Evolutionary conservation across 108 stramenopile species (phyloP).

Genomic region (Conticribra weissflogii): DNA sequence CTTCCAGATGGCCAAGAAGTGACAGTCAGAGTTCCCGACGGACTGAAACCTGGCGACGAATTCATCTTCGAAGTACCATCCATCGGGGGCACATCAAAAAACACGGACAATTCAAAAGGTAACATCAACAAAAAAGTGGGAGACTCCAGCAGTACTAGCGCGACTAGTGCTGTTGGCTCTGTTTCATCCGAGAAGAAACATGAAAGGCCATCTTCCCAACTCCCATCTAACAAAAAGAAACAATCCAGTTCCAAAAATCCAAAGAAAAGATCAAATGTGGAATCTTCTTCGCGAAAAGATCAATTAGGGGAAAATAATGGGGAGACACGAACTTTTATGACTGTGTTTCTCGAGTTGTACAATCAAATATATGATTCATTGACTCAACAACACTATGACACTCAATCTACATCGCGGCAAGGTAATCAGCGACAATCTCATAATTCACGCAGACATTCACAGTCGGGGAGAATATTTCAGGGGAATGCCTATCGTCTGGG

Average conservation of each 20-base stretch:
- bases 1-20: conserved; percentile 68
- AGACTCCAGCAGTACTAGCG: too few species aligned
- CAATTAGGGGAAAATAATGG: not conserved
- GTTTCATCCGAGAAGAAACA: too few species aligned
- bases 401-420: not conserved
- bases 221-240: too few species aligned
- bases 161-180: too few species aligned
- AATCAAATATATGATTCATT: conserved; percentile 21
- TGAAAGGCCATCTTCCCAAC: too few species aligned
- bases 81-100: conserved; percentile 11
- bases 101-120: not conserved
- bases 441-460: not conserved
- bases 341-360: conserved; percentile 24
- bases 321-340: conserved; percentile 20
- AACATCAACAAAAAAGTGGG: not conserved
- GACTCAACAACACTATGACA: not conserved
- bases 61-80: conserved; percentile 66
- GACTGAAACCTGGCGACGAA: conserved; percentile 54
- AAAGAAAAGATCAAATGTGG: conserved; percentile 33
- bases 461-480: conserved; percentile 2
- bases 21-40: conserved; percentile 58
- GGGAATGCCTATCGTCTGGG: conserved; percentile 16
- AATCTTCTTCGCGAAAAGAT: conserved; percentile 2
- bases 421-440: not conserved
- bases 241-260: conserved; percentile 33